A percentile compares a stretch with the other conserved stretches of the same genome.
phyloP scores from a whole-genome alignment of 2,329 filamentous ascomycete genomes.

The Fusarium longipes region DNA sequence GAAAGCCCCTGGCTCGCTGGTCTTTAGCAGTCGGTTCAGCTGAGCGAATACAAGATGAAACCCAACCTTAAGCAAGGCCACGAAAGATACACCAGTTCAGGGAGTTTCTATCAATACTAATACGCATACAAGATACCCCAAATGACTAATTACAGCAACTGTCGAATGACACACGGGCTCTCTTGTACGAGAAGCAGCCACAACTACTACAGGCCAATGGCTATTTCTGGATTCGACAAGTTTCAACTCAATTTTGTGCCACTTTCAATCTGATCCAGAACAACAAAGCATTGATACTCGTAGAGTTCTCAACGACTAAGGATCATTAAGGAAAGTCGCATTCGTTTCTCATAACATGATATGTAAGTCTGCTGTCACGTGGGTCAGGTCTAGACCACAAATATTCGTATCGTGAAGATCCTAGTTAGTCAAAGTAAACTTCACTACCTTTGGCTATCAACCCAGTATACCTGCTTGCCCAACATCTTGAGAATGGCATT shows the following conservation, averaged over 20 bases:
- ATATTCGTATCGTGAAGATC: conserved; percentile 14
- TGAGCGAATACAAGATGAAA: background rate
- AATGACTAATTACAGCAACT: background rate
- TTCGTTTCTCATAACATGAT: background rate
- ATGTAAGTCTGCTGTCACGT: conserved; percentile 24
- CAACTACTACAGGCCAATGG: background rate
- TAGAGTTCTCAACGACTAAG: background rate
- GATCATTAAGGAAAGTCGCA: background rate
- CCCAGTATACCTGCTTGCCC: background rate
- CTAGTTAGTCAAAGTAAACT: conserved; percentile 31
- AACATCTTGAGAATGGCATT: conserved; percentile 44
- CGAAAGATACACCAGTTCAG: background rate
- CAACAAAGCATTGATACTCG: background rate
- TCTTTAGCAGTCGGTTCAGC: background rate
- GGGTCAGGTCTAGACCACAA: conserved; percentile 16
- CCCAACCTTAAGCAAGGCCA: background rate
- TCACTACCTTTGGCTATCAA: background rate
- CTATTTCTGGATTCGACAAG: background rate
- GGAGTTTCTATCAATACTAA: background rate
- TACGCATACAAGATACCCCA: background rate
- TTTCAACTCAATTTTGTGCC: background rate
- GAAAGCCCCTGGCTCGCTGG: background rate
- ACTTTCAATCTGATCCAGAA: background rate
- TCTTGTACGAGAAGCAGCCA: background rate
- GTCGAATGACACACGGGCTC: background rate